Conservation (phyloP, 257 asterid species). For the Nicotiana attenuata region DNA sequence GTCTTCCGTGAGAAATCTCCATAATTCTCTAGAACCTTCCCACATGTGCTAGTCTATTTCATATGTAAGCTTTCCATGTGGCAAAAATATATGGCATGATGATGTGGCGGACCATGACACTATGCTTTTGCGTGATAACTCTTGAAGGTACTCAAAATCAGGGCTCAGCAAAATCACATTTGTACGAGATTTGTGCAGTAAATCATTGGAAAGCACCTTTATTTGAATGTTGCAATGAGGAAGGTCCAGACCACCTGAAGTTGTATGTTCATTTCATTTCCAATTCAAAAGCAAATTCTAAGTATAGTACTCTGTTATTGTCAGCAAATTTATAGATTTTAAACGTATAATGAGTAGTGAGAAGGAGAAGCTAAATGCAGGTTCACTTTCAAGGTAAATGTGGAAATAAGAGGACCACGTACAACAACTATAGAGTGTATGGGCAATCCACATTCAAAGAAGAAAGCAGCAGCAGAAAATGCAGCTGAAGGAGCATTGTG, state of each 20-base stretch:
- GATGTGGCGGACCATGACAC: too few species aligned
- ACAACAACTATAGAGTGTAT: slow-evolving; percentile 4
- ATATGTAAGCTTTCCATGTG: too few species aligned
- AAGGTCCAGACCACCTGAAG: slow-evolving; percentile 7
- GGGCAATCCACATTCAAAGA: slow-evolving; percentile 6
- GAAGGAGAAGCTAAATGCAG: neutral
- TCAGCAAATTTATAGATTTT: neutral
- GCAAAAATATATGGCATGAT: too few species aligned
- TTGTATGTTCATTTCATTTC: neutral
- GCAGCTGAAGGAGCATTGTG: slow-evolving; percentile 19
- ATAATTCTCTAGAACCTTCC: too few species aligned
- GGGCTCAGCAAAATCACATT: neutral
- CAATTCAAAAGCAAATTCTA: neutral
- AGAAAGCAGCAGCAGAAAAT: slow-evolving; percentile 16
- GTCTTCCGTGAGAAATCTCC: too few species aligned
- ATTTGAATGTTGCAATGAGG: slow-evolving; percentile 9
- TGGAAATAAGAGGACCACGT: slow-evolving; percentile 2
- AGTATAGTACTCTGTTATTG: neutral
- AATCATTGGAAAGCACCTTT: slow-evolving; percentile 10
- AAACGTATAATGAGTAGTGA: neutral
- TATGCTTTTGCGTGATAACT: neutral
- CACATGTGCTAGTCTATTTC: too few species aligned
- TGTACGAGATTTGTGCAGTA: slow-evolving; percentile 14
- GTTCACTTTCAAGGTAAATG: slow-evolving; percentile 10
- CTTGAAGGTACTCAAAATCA: neutral